phyloP scores from a whole-genome alignment of 2,329 filamentous ascomycete genomes.

The Nothophoma quercina region DNA sequence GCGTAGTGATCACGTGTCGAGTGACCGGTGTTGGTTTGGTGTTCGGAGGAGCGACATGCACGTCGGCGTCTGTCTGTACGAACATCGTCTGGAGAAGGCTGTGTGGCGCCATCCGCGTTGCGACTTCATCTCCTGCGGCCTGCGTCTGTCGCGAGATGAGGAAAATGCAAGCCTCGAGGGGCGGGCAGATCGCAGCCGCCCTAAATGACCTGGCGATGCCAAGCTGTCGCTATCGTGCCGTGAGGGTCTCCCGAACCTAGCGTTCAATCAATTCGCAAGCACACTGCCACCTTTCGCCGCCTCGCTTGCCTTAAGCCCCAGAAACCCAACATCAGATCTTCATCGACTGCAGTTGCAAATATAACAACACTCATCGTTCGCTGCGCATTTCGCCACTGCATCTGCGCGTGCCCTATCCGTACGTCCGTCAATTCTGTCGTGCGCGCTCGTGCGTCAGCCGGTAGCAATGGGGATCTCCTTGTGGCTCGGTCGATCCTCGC shows the following conservation, averaged over 20 bases:
- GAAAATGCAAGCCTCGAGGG: slow-evolving; percentile 33
- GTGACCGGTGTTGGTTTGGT: slow-evolving; percentile 1
- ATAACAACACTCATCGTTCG: slow-evolving; percentile 13
- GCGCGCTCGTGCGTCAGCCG: slow-evolving; percentile 41
- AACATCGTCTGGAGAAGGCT: background rate
- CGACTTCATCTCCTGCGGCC: slow-evolving; percentile 26
- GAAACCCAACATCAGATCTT: slow-evolving; percentile 9
- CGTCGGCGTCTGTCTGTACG: slow-evolving; percentile 5
- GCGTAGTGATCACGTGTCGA: slow-evolving; percentile 10
- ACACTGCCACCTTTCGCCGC: slow-evolving; percentile 25
- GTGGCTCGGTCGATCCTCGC: slow-evolving; percentile 47
- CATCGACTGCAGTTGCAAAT: slow-evolving; percentile 12
- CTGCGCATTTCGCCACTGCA: slow-evolving; percentile 24
- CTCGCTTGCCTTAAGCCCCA: slow-evolving; percentile 19
- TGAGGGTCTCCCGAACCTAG: slow-evolving; percentile 28
- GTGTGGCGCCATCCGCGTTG: slow-evolving; percentile 22
- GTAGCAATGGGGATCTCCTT: slow-evolving; percentile 38
- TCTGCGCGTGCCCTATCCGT: slow-evolving; percentile 29
- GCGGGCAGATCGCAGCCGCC: slow-evolving; percentile 38
- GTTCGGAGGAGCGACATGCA: slow-evolving; percentile 7
- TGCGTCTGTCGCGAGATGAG: slow-evolving; percentile 37
- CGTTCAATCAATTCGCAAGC: slow-evolving; percentile 15
- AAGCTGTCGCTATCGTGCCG: slow-evolving; percentile 29
- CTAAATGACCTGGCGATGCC: slow-evolving; percentile 28
- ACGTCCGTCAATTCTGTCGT: slow-evolving; percentile 36